Evolutionary conservation across 805 yeast genomes (phyloP).

Genomic region (Cyberlindnera japonica): DNA sequence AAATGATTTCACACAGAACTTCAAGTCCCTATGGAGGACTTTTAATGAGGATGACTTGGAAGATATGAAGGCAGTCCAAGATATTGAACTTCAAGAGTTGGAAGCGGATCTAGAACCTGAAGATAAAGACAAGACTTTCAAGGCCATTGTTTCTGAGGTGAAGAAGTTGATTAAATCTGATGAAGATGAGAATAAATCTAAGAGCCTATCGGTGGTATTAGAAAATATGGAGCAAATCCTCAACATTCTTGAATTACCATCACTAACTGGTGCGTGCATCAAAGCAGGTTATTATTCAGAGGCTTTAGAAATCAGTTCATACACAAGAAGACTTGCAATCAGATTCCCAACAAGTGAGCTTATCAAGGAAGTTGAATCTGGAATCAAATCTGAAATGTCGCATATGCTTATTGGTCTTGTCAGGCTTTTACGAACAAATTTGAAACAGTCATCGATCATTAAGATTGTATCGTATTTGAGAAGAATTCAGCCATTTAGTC

Average conservation of each 20-base stretch:
- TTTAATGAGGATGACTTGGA: constrained; percentile 30
- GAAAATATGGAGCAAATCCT: constrained; percentile 66
- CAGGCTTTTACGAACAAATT: constrained; percentile 64
- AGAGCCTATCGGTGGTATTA: constrained; percentile 39
- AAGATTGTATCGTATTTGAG: constrained; percentile 75
- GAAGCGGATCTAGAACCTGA: constrained; percentile 24
- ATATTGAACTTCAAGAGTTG: constrained; percentile 19
- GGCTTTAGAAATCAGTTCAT: constrained; percentile 78
- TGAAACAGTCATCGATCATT: constrained; percentile 73
- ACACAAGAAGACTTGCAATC: constrained; percentile 62
- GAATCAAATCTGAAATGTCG: constrained; percentile 53
- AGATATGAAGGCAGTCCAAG: constrained; percentile 30
- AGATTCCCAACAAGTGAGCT: constrained; percentile 62
- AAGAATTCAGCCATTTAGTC: constrained; percentile 55
- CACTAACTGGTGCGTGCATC: constrained; percentile 79
- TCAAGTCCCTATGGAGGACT: constrained; percentile 30
- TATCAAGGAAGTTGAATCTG: constrained; percentile 46
- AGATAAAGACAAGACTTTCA: constrained; percentile 30
- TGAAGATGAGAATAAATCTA: constrained; percentile 9
- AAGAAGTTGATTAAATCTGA: constrained; percentile 18
- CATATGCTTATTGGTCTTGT: constrained; percentile 71
- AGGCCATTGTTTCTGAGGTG: constrained; percentile 23
- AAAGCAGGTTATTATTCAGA: constrained; percentile 84
- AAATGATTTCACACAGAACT: constrained; percentile 29
- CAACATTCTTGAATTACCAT: constrained; percentile 80